Evolutionary conservation across 2,329 filamentous ascomycete genomes (phyloP).

Genomic region (Calonectria henricotiae): DNA sequence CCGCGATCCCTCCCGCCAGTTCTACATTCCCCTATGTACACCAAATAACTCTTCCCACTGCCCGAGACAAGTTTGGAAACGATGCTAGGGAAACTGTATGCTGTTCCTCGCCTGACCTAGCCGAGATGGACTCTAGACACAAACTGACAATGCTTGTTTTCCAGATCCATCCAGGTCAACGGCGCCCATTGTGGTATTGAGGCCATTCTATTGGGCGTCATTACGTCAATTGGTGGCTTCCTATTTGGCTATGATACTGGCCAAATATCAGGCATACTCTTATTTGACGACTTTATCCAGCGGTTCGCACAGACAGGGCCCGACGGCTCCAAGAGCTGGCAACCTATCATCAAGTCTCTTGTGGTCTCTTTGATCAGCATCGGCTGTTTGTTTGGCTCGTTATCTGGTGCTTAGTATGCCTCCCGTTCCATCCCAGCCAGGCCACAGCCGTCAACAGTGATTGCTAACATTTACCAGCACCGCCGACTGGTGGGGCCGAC

Average conservation of each 20-base stretch:
- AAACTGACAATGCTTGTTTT: slow-evolving; percentile 25
- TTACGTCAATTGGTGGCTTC: slow-evolving; percentile 74
- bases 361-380: slow-evolving; percentile 73
- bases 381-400: slow-evolving; percentile 70
- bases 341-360: slow-evolving; percentile 65
- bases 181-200: slow-evolving; percentile 62
- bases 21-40: not conserved
- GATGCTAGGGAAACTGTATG: slow-evolving; percentile 51
- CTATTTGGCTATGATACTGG: slow-evolving; percentile 78
- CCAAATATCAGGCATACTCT: slow-evolving; percentile 70
- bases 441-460: not conserved
- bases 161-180: slow-evolving; percentile 62
- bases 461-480: slow-evolving; percentile 57
- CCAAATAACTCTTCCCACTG: slow-evolving; percentile 24
- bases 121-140: not conserved
- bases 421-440: not conserved
- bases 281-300: slow-evolving; percentile 69
- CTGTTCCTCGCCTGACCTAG: not conserved
- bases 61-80: slow-evolving; percentile 40
- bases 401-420: slow-evolving; percentile 66
- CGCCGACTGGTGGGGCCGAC: slow-evolving; percentile 73
- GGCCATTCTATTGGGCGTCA: slow-evolving; percentile 64
- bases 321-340: slow-evolving; percentile 60
- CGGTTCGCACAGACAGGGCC: slow-evolving; percentile 68
- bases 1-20: slow-evolving; percentile 42